Percentiles rank a stretch among this genome's conserved stretches.
Evolutionary conservation across 352 stramenopile species (phyloP).

Genomic region (Blastocystis sp.): DNA sequence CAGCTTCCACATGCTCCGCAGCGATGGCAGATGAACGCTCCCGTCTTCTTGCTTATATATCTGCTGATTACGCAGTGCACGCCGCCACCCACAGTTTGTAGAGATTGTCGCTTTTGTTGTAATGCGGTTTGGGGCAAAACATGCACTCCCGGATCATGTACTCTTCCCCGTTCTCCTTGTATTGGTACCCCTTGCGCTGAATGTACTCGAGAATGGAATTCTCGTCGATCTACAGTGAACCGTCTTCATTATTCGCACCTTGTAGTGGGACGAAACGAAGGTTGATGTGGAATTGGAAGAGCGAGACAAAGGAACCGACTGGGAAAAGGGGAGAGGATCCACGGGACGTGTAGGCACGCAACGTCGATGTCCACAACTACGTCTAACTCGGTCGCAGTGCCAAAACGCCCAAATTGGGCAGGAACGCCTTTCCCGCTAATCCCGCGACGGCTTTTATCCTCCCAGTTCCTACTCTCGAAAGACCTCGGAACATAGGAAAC

Average conservation of each 20-base stretch:
- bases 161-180: slow-evolving; percentile 65
- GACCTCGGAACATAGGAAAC: too few species aligned
- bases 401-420: too few species aligned
- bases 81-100: slow-evolving; percentile 77
- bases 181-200: slow-evolving; percentile 34
- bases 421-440: too few species aligned
- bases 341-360: slow-evolving; percentile 28
- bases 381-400: neutral
- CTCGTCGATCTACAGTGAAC: slow-evolving; percentile 55
- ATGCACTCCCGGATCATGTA: slow-evolving; percentile 65
- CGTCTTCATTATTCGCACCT: neutral
- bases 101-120: slow-evolving; percentile 80
- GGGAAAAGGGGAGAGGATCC: slow-evolving; percentile 25
- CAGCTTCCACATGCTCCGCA: slow-evolving; percentile 81
- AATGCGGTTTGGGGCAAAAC: slow-evolving; percentile 78
- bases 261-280: slow-evolving; percentile 69
- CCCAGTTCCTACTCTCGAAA: too few species aligned
- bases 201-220: slow-evolving; percentile 65
- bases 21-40: slow-evolving; percentile 84
- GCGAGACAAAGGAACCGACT: neutral
- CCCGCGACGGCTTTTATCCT: too few species aligned
- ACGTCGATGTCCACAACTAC: neutral
- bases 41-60: slow-evolving; percentile 81
- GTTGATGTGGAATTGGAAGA: slow-evolving; percentile 42
- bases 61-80: slow-evolving; percentile 23